Evolutionary conservation across 768 basidiomycete species (phyloP).

Genomic region (Leccinum variicolor): DNA sequence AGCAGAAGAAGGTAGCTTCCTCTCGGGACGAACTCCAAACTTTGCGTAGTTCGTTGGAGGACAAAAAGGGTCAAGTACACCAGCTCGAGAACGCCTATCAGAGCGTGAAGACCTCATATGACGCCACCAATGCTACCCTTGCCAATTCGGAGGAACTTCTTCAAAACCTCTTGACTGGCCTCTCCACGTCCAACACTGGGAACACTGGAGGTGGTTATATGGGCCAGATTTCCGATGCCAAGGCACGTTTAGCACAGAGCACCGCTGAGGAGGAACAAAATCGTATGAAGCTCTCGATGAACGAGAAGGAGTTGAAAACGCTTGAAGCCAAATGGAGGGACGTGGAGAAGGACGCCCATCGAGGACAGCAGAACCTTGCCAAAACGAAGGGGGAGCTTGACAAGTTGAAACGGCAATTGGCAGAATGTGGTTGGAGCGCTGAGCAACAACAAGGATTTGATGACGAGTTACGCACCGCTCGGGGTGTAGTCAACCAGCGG

Average conservation of each 20-base stretch:
- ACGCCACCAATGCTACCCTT: conserved; percentile 55
- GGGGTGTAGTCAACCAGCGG: conserved; percentile 50
- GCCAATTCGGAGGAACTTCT: conserved; percentile 85
- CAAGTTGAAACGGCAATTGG: conserved; percentile 48
- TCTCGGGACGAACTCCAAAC: conserved; percentile 57
- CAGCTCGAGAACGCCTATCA: conserved; percentile 52
- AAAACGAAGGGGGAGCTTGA: conserved; percentile 57
- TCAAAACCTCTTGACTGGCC: conserved; percentile 90
- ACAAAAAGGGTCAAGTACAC: conserved; percentile 60
- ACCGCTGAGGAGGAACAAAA: conserved; percentile 83
- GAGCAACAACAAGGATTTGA: conserved; percentile 67
- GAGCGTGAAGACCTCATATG: conserved; percentile 67
- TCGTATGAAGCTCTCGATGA: conserved; percentile 70
- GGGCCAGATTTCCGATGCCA: conserved; percentile 90
- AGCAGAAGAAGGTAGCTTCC: conserved; percentile 54
- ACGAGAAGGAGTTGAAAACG: conserved; percentile 71
- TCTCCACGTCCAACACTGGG: conserved; percentile 64
- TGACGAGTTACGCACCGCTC: conserved; percentile 47
- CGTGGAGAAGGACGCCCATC: conserved; percentile 79
- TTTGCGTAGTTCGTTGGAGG: conserved; percentile 54
- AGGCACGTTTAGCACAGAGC: conserved; percentile 68
- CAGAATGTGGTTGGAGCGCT: conserved; percentile 68
- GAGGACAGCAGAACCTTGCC: conserved; percentile 68
- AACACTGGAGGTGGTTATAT: conserved; percentile 89
- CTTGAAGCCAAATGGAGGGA: conserved; percentile 81